Base-by-base conservation (phyloP, 345 rosid genomes). In the Gynandropsis gynandra region DNA sequence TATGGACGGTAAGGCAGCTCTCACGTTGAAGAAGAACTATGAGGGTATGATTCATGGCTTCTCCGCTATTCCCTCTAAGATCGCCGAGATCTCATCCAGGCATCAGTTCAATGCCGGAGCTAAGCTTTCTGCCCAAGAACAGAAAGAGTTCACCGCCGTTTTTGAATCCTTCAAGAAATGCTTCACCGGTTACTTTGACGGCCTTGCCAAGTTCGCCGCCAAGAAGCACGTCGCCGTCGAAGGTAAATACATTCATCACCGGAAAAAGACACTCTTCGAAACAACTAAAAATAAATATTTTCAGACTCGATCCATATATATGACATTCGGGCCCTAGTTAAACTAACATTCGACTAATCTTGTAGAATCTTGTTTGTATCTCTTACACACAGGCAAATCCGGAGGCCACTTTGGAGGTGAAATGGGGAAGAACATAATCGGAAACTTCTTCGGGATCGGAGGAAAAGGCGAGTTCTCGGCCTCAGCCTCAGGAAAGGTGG, bases 371-470 rank as follows among this genome's bases (percentile, higher is more conserved):
- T 24, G 4, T 24, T 5, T 5, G 29, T 24, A 24, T 24, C 29
- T 24, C n/a, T n/a, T n/a, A n/a, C n/a, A n/a, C n/a, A 27, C 10
- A 40, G 37, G 7, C 24, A 7, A 50, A 0, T 0, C 6, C 9
- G 58, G 34, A 39, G 53, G 19, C 16, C 9, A 15, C 1, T 16
- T 49, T 0, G 49, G 21, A 2, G 19, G 9, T 9, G 6, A n/a
- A 0, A 11, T 62, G 61, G 55, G 10, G n/a, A n/a, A n/a, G n/a
- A n/a, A n/a, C n/a, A n/a, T n/a, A n/a, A 33, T 62, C 4, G 52
- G 53, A 51, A 51, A 52, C 1, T 16, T 62, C 1, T n/a, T 36
- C 0, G 61, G 55, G 10, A 21, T 54, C 1, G 52, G 53, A 51
- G 58, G 59, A 24, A 18, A 9, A n/a, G 9, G 7, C 36, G 52